Base-by-base conservation (phyloP, 179 eudicot genomes). In the Nepenthes alata region DNA sequence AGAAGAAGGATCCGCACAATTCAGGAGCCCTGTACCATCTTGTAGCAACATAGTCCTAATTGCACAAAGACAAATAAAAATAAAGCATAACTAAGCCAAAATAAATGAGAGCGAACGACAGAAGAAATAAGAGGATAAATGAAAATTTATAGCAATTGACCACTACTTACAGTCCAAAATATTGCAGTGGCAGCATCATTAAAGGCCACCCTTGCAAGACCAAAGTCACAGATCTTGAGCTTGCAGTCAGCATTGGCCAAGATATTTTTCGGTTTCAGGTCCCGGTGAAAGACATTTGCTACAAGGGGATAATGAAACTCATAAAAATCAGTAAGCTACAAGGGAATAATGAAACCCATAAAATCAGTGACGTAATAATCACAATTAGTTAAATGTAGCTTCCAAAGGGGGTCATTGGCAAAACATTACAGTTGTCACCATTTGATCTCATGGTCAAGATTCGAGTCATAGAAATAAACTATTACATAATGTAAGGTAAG, bases 1-100 rank as follows among this genome's bases (percentile, higher is more conserved):
- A 89, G 83, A 84, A 89, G 74, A 86, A 88, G 25, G 96, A 86
- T 52, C 96, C 94, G 65, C 96, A 88, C 70, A 88, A 73, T 72
- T 88, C 96, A 55, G 96, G 96, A 80, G 96, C 96, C 66, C 96
- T 80, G 60, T 88, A 88, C 96, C 96, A 88, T 68, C 96, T 83
- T 59, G 96, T 88, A 53, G 96, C 96, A 63, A 88, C 96, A 71
- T 88, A 88, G 77, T 88, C 96, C 96, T 88, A 67, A 15, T 37
- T 13, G 8, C 9, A 41, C 5, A 4, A 41, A 41, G 8, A 53
- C 37, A 35, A 53, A 47, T 57, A 13, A 51, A 12, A 5, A 65
- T 47, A 34, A 3, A 11, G 16, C 15, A 9, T 11, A 56, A 56
- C 2, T 2, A 35, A 34, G 41, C 5, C 34, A 11, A 11, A 13